Percentiles rank a stretch among this genome's conserved stretches.
Evolutionary conservation across 768 basidiomycete genomes (phyloP).

Genomic region (Sporobolomyces roseus): DNA sequence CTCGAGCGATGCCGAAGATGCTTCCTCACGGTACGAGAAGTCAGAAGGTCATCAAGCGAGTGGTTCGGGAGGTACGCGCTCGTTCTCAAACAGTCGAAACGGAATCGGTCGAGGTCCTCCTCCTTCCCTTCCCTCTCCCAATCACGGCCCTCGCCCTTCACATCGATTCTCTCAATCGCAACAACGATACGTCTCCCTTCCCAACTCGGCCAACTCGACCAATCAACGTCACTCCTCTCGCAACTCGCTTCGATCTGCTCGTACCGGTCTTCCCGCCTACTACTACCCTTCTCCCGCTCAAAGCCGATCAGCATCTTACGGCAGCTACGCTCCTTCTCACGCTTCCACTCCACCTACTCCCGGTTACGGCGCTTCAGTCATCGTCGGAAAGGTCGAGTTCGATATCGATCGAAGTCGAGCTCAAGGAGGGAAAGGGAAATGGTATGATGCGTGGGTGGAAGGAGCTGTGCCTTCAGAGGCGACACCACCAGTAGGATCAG

Average conservation of each 20-base stretch:
- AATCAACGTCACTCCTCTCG: conserved; percentile 26
- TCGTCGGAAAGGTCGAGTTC: conserved; percentile 91
- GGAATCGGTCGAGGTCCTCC: conserved; percentile 45
- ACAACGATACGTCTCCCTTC: conserved; percentile 63
- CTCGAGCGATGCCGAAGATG: conserved; percentile 31
- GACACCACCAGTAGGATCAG: no score
- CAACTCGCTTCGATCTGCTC: conserved; percentile 19
- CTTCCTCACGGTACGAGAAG: conserved; percentile 5
- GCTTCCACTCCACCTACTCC: conserved; percentile 7
- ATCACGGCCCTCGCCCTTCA: conserved; percentile 46
- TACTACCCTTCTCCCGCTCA: conserved; percentile 1
- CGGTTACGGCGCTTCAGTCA: conserved; percentile 46
- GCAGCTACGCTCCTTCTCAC: conserved; percentile 2
- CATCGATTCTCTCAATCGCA: conserved; percentile 18
- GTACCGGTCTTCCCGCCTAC: conserved; percentile 13
- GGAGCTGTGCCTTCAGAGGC: conserved; percentile 10
- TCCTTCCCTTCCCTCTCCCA: conserved; percentile 10
- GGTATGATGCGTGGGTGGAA: conserved; percentile 42
- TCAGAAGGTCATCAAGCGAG: conserved; percentile 54
- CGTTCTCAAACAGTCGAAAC: conserved; percentile 5
- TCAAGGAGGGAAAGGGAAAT: conserved; percentile 53
- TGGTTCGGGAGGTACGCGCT: no score
- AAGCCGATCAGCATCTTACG: conserved; percentile 12
- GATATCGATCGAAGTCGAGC: conserved; percentile 66
- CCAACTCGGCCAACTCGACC: conserved; percentile 54